Evolutionary conservation across 768 basidiomycete species (phyloP), one percentile per base, ranked within the genome.

Genomic region (Dentipellis sp.): DNA sequence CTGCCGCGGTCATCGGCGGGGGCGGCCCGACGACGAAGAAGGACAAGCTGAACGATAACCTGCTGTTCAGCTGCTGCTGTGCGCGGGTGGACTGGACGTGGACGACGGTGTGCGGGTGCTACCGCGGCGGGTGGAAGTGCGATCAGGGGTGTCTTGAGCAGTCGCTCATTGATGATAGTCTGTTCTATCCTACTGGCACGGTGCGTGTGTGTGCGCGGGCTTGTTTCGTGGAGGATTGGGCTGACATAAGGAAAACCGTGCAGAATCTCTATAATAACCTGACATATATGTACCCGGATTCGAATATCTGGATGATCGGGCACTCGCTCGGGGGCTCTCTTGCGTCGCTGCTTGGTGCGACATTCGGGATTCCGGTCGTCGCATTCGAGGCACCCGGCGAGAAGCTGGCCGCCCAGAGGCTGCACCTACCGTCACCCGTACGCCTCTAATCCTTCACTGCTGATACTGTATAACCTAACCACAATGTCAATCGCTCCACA

Each of bases 51-150:
- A 98, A 98, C 70, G 94, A 97, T 64, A 98, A 95, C 65, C 72
- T 94, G n/a, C 72, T 98, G 36, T 95, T 95, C 73, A 88, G 91
- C 4, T 98, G 95, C 70, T 98, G 95, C 69, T 98, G 95, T 64
- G 94, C 93, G 2, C 79, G 88, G 7, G 90, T 97, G n/a, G 91
- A 89, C 36, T 90, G 92, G 53, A 91, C 91, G 0, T 98, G 95
- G 95, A 82, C 80, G 17, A 78, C 95, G 0, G 95, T 97, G 0
- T 98, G 95, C 67, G 86, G 81, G 50, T 98, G 95, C 69, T 87
- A 86, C 65, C 73, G 82, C 7, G 81, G 90, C 1, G 72, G 78
- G 12, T 81, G 83, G 68, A 84, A 81, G 59, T 98, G 95, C 67
- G 83, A 88, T 59, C 80, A 85, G 61, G 76, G 77, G 3, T 98